Percentiles rank a stretch among this genome's conserved stretches.
These are phyloP conservation scores for Acephala macrosclerotiorum DNA, from an alignment of 2,329 filamentous ascomycete genomes.

Conservation along the genomic window DNA sequence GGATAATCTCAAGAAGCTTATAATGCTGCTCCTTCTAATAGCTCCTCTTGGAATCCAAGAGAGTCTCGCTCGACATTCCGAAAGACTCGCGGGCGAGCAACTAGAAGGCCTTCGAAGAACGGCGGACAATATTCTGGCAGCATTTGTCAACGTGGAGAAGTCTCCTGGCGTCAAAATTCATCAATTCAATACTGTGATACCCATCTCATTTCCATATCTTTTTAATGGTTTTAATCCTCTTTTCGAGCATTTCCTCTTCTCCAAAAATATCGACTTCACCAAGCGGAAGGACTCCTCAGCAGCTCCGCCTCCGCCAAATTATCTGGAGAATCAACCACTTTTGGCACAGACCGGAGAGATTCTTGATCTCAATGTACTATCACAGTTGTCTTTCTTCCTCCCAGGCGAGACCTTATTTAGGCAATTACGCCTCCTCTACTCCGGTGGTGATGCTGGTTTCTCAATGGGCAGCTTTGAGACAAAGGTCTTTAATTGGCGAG, in stretches of 20 bases:
- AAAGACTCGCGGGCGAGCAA: constrained; percentile 61
- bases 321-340: constrained; percentile 47
- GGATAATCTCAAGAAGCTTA: constrained; percentile 74
- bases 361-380: constrained; percentile 68
- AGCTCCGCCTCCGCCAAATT: constrained; percentile 27
- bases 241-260: constrained; percentile 80
- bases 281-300: constrained; percentile 41
- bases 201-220: constrained; percentile 67
- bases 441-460: constrained; percentile 74
- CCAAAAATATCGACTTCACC: constrained; percentile 71
- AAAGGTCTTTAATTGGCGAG: constrained; percentile 79
- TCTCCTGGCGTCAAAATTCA: constrained; percentile 67
- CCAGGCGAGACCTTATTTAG: constrained; percentile 70
- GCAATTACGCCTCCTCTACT: constrained; percentile 71
- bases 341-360: constrained; percentile 66
- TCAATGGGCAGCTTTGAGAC: constrained; percentile 80
- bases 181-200: constrained; percentile 67
- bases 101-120: constrained; percentile 65
- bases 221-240: constrained; percentile 73
- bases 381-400: constrained; percentile 78
- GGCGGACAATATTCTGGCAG: constrained; percentile 69
- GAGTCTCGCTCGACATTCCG: constrained; percentile 66
- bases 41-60: constrained; percentile 72
- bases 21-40: constrained; percentile 73
- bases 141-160: constrained; percentile 71